phyloP scores from a whole-genome alignment of 768 basidiomycete genomes.

The Thelephora ganbajun region DNA sequence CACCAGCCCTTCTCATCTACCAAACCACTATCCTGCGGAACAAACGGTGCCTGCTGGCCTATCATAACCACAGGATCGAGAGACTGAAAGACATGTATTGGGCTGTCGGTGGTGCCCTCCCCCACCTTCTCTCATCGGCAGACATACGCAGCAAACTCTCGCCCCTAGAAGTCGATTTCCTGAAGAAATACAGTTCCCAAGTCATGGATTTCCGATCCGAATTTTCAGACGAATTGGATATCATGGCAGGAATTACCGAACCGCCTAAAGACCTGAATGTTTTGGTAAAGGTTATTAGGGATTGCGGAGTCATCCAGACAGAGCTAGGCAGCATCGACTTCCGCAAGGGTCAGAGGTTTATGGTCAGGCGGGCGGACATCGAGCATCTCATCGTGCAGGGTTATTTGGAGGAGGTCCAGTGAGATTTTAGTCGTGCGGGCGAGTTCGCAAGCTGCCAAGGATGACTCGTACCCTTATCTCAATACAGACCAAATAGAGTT shows the following conservation, averaged over 20 bases:
- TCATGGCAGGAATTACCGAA: slow-evolving; percentile 66
- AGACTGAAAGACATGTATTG: slow-evolving; percentile 82
- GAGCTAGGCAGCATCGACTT: slow-evolving; percentile 88
- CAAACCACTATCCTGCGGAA: slow-evolving; percentile 86
- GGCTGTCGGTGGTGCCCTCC: slow-evolving; percentile 75
- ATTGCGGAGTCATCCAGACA: slow-evolving; percentile 87
- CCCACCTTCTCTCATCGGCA: slow-evolving; percentile 49
- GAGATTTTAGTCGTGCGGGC: background rate
- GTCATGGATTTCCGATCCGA: slow-evolving; percentile 68
- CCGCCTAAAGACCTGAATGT: slow-evolving; percentile 89
- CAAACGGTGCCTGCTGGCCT: slow-evolving; percentile 91
- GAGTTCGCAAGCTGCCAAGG: background rate
- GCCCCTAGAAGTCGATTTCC: slow-evolving; percentile 73
- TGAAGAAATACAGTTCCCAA: slow-evolving; percentile 66
- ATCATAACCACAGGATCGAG: slow-evolving; percentile 78
- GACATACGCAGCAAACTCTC: slow-evolving; percentile 63
- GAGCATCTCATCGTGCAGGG: slow-evolving; percentile 93
- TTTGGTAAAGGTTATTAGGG: slow-evolving; percentile 71
- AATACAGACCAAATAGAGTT: background rate
- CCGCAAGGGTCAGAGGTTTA: slow-evolving; percentile 77
- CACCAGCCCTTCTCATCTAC: slow-evolving; percentile 59
- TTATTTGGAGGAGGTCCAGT: slow-evolving; percentile 73
- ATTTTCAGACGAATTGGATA: slow-evolving; percentile 58
- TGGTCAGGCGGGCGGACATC: slow-evolving; percentile 78
- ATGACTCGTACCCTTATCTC: background rate